Evolutionary conservation across 306 rosid species (phyloP).

Genomic region (Hylodesmum podocarpum): DNA sequence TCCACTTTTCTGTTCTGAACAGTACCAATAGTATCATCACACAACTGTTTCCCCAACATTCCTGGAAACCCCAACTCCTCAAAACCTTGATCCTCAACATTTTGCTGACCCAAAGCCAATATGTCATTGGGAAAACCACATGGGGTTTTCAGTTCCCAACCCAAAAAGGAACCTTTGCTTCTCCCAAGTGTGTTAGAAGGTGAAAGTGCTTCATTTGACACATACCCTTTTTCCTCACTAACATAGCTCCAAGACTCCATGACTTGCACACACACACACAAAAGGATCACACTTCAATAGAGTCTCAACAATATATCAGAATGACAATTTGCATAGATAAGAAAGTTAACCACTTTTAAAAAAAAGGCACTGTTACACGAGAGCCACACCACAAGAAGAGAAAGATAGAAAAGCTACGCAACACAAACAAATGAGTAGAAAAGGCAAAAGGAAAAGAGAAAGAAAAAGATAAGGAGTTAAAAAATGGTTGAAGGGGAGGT

Average conservation of each 20-base stretch:
- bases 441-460: background rate
- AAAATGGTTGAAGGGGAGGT: constrained; percentile 6
- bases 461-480: background rate
- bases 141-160: constrained; percentile 65
- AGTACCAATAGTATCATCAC: constrained; percentile 32
- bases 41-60: constrained; percentile 52
- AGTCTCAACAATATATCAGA: constrained; percentile 15
- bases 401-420: background rate
- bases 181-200: constrained; percentile 45
- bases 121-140: constrained; percentile 42
- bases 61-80: constrained; percentile 55
- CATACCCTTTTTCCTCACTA: constrained; percentile 59
- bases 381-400: background rate
- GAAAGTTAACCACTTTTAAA: constrained; percentile 8
- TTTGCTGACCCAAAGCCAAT: constrained; percentile 41
- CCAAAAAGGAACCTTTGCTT: constrained; percentile 45
- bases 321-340: constrained; percentile 11
- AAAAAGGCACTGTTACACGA: constrained; percentile 9
- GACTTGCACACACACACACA: constrained; percentile 25
- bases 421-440: constrained; percentile 22
- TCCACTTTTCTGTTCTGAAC: constrained; percentile 35
- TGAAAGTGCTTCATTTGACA: constrained; percentile 45
- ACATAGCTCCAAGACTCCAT: constrained; percentile 83
- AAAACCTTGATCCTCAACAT: constrained; percentile 52
- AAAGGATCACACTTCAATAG: constrained; percentile 40